Evolutionary conservation across 768 basidiomycete species (phyloP), one percentile per base, ranked within the genome.

Genomic region (Amanita rubescens): DNA sequence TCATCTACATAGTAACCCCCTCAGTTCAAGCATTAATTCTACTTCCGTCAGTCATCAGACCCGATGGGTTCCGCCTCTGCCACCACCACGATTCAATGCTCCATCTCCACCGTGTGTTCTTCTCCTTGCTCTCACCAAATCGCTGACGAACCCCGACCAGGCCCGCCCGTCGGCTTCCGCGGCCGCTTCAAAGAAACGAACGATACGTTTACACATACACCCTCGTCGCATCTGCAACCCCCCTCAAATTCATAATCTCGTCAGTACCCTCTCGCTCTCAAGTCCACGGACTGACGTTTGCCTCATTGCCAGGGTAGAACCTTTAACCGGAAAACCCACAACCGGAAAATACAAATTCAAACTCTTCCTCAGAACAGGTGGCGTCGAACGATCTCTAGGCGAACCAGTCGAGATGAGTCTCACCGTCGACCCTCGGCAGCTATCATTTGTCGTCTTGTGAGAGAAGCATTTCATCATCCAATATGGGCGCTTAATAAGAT

Each of bases 401-500:
- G 73, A 76, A 32, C 75, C 82, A 1, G 58, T 74, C 14, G 66
- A 68, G 27, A 66, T 81, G 55, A 73, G 62, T 35, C 67, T 85
- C 20, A 64, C 63, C 20, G 67, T 83, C 24, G 78, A 85, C 57
- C 83, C 83, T 3, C 69, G 77, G 35, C 65, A 57, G 34, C 70
- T 86, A 10, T 73, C 81, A 32, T 86, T 85, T 59, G 70, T 75
- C 24, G 79, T 85, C 17, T 85, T 85, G 84, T 85, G 20, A 45
- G 45, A 14, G 24, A n/a, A n/a, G n/a, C n/a, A 30, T 19, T 30
- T 30, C 44, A 32, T 32, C 25, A 46, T n/a, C 27, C 25, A 3
- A n/a, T 9, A 46, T 17, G 30, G 25, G 14, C 27, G 25, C 27
- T 46, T 17, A 46, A 6, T 11, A 3, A n/a, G n/a, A 19, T 30